These are phyloP conservation scores for Zygosaccharomyces sapae DNA, from an alignment of 1,139 yeast species.

Conservation along the genomic window DNA sequence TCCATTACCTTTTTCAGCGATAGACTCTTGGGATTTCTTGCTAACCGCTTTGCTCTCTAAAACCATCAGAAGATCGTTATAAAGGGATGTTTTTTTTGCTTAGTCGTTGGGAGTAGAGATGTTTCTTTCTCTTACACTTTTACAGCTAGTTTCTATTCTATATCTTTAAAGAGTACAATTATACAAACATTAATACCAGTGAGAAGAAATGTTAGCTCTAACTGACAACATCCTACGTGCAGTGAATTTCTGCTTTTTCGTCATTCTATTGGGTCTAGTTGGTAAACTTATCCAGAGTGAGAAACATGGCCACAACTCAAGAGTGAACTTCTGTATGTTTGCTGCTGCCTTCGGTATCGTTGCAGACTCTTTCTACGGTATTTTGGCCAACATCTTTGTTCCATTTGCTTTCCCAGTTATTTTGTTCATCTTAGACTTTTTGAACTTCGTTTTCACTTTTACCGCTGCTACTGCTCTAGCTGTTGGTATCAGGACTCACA, in stretches of 20 bases:
- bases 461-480: slow-evolving; percentile 94
- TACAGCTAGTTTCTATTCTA: not conserved
- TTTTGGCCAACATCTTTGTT: slow-evolving; percentile 70
- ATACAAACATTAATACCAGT: not conserved
- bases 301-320: slow-evolving; percentile 51
- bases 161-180: not conserved
- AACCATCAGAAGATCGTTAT: not conserved
- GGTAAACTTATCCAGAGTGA: slow-evolving; percentile 81
- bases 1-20: slow-evolving; percentile 1
- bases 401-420: slow-evolving; percentile 85
- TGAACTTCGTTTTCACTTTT: slow-evolving; percentile 86
- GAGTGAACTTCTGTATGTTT: slow-evolving; percentile 84
- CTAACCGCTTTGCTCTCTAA: slow-evolving; percentile 5
- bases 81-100: slow-evolving; percentile 1
- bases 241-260: slow-evolving; percentile 68
- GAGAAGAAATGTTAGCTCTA: slow-evolving; percentile 38
- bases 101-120: not conserved
- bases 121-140: not conserved
- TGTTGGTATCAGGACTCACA: slow-evolving; percentile 79
- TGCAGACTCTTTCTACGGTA: slow-evolving; percentile 75
- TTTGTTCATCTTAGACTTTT: slow-evolving; percentile 69
- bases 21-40: slow-evolving; percentile 3
- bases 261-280: slow-evolving; percentile 76
- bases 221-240: slow-evolving; percentile 74
- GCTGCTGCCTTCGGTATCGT: slow-evolving; percentile 82